A percentile compares a stretch with the other conserved stretches of the same genome.
phyloP scores from a whole-genome alignment of 805 yeast species.

The Teunomyces kruisii region DNA sequence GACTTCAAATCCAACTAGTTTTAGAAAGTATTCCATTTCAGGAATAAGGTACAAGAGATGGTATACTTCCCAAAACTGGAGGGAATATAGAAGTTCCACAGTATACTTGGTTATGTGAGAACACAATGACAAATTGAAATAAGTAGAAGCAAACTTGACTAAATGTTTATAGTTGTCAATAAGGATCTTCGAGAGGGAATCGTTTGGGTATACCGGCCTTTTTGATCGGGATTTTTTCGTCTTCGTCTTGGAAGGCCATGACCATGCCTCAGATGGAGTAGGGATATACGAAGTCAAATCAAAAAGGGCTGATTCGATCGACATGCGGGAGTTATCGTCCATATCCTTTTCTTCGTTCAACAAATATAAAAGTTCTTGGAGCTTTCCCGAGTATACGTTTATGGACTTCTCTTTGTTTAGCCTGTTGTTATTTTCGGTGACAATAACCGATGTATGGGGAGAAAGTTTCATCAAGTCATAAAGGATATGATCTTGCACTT shows the following conservation, averaged over 20 bases:
- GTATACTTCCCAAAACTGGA: constrained; percentile 46
- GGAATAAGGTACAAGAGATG: constrained; percentile 37
- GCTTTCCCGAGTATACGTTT: constrained; percentile 30
- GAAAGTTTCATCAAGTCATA: constrained; percentile 31
- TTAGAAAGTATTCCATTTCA: constrained; percentile 32
- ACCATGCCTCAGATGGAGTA: constrained; percentile 12
- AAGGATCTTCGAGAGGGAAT: constrained; percentile 33
- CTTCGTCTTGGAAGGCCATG: constrained; percentile 5
- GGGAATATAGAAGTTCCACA: constrained; percentile 36
- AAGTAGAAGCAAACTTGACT: constrained; percentile 30
- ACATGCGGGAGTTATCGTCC: constrained; percentile 29
- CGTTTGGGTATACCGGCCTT: constrained; percentile 30
- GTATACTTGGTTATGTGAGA: constrained; percentile 39
- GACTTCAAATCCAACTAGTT: constrained; percentile 35
- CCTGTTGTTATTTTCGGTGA: constrained; percentile 4
- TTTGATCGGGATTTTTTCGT: background rate
- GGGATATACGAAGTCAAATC: constrained; percentile 29
- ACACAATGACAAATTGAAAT: constrained; percentile 38
- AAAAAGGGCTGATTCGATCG: constrained; percentile 26
- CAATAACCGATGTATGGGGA: constrained; percentile 19
- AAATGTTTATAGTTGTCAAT: constrained; percentile 38
- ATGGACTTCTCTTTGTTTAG: constrained; percentile 17
- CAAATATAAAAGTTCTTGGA: constrained; percentile 28
- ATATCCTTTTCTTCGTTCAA: constrained; percentile 25
- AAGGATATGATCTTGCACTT: constrained; percentile 29